Conservation (phyloP, 2,329 filamentous ascomycete genomes). For the Neonectria hederae region DNA sequence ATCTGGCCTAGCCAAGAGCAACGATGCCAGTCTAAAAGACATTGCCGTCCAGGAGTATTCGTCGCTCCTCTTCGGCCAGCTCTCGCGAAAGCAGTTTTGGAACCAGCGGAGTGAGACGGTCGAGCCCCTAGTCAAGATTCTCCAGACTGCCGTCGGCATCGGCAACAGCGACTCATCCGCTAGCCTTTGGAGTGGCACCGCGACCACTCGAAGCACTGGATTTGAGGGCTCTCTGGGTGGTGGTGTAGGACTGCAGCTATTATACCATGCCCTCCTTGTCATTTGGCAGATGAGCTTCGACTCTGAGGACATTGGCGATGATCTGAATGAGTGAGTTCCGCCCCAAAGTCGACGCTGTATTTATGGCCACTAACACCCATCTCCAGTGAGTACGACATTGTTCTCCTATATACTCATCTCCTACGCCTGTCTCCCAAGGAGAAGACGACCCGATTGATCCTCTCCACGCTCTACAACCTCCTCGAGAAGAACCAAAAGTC, state of each 20-base stretch:
- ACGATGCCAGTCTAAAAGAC: constrained; percentile 91
- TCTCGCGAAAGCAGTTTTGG: constrained; percentile 88
- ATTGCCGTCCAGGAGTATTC: constrained; percentile 95
- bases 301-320: constrained; percentile 74
- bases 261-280: constrained; percentile 93
- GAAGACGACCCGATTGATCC: constrained; percentile 91
- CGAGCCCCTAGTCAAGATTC: constrained; percentile 81
- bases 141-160: constrained; percentile 79
- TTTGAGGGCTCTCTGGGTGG: constrained; percentile 74
- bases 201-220: constrained; percentile 65
- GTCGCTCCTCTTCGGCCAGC: constrained; percentile 77
- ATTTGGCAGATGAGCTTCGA: constrained; percentile 98
- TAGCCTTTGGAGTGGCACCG: constrained; percentile 68
- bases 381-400: constrained; percentile 86
- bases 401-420: constrained; percentile 91
- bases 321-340: constrained; percentile 81
- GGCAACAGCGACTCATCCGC: constrained; percentile 71
- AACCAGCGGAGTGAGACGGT: constrained; percentile 87
- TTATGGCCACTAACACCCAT: constrained; percentile 29
- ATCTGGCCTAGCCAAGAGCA: constrained; percentile 81
- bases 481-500: constrained; percentile 75
- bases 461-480: constrained; percentile 90
- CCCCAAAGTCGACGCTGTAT: not conserved
- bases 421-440: constrained; percentile 94
- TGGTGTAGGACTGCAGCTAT: constrained; percentile 88